Percentiles rank a stretch among this genome's conserved stretches.
Conservation (phyloP, 23 red algal genomes). For the Gracilaria gracilis region DNA sequence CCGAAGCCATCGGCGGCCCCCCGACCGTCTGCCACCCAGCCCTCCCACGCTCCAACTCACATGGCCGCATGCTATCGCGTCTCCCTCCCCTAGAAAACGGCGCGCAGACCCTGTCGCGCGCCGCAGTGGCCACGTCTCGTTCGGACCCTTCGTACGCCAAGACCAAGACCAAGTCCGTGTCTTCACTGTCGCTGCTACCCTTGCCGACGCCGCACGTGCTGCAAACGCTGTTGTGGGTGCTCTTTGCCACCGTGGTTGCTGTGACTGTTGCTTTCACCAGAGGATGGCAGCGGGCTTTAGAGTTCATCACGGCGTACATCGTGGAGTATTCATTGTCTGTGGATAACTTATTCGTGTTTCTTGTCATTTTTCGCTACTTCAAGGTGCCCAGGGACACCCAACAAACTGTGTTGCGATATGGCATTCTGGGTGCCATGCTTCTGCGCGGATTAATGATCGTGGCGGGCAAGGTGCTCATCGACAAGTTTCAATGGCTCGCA, state of each 20-base stretch:
- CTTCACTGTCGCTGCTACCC: neutral
- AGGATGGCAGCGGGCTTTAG: slow-evolving; percentile 62
- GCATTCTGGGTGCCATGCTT: slow-evolving; percentile 87
- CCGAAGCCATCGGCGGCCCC: neutral
- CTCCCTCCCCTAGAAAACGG: slow-evolving; percentile 9
- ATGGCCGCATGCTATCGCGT: slow-evolving; percentile 43
- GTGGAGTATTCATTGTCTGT: slow-evolving; percentile 93
- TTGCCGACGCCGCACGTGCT: slow-evolving; percentile 25
- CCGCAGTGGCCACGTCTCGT: neutral
- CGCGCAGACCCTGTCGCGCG: neutral
- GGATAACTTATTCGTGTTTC: slow-evolving; percentile 98
- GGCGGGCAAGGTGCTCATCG: slow-evolving; percentile 77
- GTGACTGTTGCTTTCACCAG: slow-evolving; percentile 16
- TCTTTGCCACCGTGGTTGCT: slow-evolving; percentile 33
- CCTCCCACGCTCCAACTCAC: slow-evolving; percentile 6
- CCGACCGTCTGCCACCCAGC: neutral
- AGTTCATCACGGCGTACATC: slow-evolving; percentile 93
- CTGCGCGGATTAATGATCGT: slow-evolving; percentile 89
- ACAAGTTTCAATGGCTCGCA: slow-evolving; percentile 81
- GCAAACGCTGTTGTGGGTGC: slow-evolving; percentile 65
- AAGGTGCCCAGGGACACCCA: slow-evolving; percentile 84
- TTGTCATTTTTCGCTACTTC: slow-evolving; percentile 94
- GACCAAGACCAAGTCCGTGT: slow-evolving; percentile 7
- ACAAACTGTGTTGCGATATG: slow-evolving; percentile 82
- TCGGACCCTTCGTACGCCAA: neutral